Conservation (phyloP, 805 yeast genomes). For the Starmerella vaccinii region DNA sequence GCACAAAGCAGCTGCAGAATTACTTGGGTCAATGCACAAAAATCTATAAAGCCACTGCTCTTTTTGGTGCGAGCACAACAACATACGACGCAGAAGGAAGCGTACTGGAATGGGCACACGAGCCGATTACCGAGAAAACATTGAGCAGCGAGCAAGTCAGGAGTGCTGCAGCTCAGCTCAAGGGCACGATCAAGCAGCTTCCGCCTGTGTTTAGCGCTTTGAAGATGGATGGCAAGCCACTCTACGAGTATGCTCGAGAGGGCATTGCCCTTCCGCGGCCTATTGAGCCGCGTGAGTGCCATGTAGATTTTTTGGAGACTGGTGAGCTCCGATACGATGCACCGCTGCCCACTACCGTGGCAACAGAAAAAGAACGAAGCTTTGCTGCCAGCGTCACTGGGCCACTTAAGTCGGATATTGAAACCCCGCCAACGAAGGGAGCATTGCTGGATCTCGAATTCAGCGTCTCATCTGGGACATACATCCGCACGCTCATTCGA, state of each 20-base stretch:
- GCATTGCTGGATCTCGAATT: slow-evolving; percentile 57
- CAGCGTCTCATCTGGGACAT: slow-evolving; percentile 88
- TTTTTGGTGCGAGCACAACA: slow-evolving; percentile 83
- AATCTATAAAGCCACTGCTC: slow-evolving; percentile 70
- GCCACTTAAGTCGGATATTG: background rate
- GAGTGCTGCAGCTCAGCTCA: slow-evolving; percentile 45
- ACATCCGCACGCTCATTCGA: slow-evolving; percentile 78
- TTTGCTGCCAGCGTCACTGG: slow-evolving; percentile 29
- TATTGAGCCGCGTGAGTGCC: slow-evolving; percentile 68
- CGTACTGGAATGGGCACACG: slow-evolving; percentile 42
- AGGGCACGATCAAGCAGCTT: slow-evolving; percentile 75
- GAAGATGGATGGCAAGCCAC: slow-evolving; percentile 86
- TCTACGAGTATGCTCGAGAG: slow-evolving; percentile 88
- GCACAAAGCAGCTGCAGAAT: slow-evolving; percentile 69
- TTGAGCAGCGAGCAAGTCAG: slow-evolving; percentile 41
- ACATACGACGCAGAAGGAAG: slow-evolving; percentile 92
- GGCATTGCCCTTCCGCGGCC: slow-evolving; percentile 74
- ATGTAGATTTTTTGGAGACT: slow-evolving; percentile 45
- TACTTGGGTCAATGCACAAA: slow-evolving; percentile 68
- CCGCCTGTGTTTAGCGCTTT: slow-evolving; percentile 94
- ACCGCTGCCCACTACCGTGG: slow-evolving; percentile 26
- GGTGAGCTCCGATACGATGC: slow-evolving; percentile 32
- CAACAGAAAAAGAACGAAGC: slow-evolving; percentile 30
- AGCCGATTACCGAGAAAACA: slow-evolving; percentile 44
- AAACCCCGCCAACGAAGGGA: slow-evolving; percentile 12